Evolutionary conservation across 164 flowering plant species (phyloP), one percentile per base, ranked within the genome.

Genomic region (Malania oleifera): DNA sequence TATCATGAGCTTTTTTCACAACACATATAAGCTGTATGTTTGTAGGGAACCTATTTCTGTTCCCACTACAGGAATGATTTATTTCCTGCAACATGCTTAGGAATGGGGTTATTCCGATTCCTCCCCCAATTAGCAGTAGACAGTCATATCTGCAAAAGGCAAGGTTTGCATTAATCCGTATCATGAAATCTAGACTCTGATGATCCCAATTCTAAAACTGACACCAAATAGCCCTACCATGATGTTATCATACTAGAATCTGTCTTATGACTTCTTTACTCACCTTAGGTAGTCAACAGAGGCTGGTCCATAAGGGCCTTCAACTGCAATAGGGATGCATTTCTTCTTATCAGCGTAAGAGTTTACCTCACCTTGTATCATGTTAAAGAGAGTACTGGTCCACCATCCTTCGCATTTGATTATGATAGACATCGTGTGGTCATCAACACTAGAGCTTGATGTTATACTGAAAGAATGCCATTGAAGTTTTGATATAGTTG

Each of bases 281-380:
- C 44, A 85, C 98, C 95, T 83, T 56, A 82, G 64, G 63, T 80
- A 89, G 61, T 81, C 77, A 19, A 64, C 18, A 14, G 89, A 74
- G 40, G 71, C 61, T 27, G 95, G 92, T 57, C 98, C 95, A 67
- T 88, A 85, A 50, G 98, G 98, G 19, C 96, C 98, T 83, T 89
- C 98, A 44, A 85, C 57, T 48, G 81, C 73, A 45, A 85, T 67
- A 8, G 82, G 82, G 45, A 86, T 74, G 73, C 75, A 68, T 56
- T 51, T 70, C 62, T 58, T 54, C 39, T 54, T 60, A 61, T 70
- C 59, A 48, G 71, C 35, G 25, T 65, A 73, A 0, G 77, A 69
- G 39, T 70, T 70, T 23, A 64, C 18, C 27, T 65, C 70, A 14
- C 60, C 76, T 39, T 64, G 62, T 41, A 91, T 68, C 64, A 63